These are phyloP conservation scores for Sporothrix protearum DNA, from an alignment of 2,329 filamentous ascomycete genomes.

Conservation along the genomic window DNA sequence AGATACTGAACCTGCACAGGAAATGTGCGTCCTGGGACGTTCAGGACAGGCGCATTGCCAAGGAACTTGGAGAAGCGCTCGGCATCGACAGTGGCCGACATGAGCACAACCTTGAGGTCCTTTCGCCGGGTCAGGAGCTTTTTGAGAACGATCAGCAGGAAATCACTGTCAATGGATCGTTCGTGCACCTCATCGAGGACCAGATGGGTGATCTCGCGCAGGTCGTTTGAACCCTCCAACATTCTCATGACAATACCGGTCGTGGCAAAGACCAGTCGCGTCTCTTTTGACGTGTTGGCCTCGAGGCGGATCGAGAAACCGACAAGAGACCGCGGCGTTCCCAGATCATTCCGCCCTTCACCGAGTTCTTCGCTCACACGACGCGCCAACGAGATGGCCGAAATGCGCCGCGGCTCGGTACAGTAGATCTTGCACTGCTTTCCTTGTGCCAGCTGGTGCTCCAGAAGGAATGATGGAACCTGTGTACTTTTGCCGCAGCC, in stretches of 20 bases:
- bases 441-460: conserved; percentile 78
- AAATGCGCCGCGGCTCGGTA: conserved; percentile 92
- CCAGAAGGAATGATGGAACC: conserved; percentile 88
- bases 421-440: conserved; percentile 88
- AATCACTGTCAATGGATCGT: conserved; percentile 93
- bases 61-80: conserved; percentile 88
- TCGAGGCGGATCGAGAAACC: conserved; percentile 94
- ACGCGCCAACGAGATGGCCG: conserved; percentile 87
- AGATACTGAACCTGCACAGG: conserved; percentile 84
- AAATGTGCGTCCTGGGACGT: conserved; percentile 89
- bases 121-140: conserved; percentile 72
- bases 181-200: conserved; percentile 98
- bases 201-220: conserved; percentile 86
- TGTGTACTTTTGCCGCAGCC: conserved; percentile 98
- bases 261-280: conserved; percentile 83
- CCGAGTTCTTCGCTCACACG: conserved; percentile 94
- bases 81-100: conserved; percentile 96
- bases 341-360: conserved; percentile 76
- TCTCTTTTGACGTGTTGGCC: conserved; percentile 76
- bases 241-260: conserved; percentile 95
- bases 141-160: conserved; percentile 86
- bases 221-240: conserved; percentile 82
- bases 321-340: conserved; percentile 77
- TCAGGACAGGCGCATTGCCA: conserved; percentile 77
- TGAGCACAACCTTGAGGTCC: conserved; percentile 87